Evolutionary conservation across 768 basidiomycete genomes (phyloP), one percentile per base, ranked within the genome.

Genomic region (Tylopilus sp.): DNA sequence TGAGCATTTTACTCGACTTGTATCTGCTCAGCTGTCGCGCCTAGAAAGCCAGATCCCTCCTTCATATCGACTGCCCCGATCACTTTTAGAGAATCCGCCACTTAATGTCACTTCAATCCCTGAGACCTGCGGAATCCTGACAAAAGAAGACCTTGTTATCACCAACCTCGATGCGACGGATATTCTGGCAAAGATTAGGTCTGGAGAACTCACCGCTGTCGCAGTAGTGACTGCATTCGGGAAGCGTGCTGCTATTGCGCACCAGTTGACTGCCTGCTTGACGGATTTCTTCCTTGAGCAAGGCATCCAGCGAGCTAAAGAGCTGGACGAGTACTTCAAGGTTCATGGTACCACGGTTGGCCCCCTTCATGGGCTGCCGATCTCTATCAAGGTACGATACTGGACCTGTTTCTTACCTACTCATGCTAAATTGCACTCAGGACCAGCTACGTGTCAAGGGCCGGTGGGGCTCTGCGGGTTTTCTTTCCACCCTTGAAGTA

Each of bases 231-330:
- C 59, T 13, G 77, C 79, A 2, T 79, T 75, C 51, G 72, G 62
- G 47, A 79, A 78, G 60, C 67, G 80, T n/a, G 79, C 80, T 10
- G 72, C 73, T 15, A 71, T 82, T 44, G 79, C 78, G 4, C 78
- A 81, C 38, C 79, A 78, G 51, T 56, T 80, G 25, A 58, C 64
- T 4, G 56, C 60, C 40, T 77, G 73, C 51, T 48, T 78, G 11
- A 71, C 71, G 35, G 75, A 75, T 51, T 69, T 76, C 51, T 78
- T 78, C 61, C 65, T 78, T 39, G 77, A 77, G 2, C 72, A 73
- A 50, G 74, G 61, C 0, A 60, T 74, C 33, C 59, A 55, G 45
- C 68, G 63, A 40, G 78, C 78, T 13, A 60, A 64, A 41, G 69
- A 75, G 43, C 67, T 79, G 15, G 78, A 79, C 38, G 69, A 68